phyloP scores from a whole-genome alignment of 2,329 filamentous ascomycete species.

The Fusarium penzigii region DNA sequence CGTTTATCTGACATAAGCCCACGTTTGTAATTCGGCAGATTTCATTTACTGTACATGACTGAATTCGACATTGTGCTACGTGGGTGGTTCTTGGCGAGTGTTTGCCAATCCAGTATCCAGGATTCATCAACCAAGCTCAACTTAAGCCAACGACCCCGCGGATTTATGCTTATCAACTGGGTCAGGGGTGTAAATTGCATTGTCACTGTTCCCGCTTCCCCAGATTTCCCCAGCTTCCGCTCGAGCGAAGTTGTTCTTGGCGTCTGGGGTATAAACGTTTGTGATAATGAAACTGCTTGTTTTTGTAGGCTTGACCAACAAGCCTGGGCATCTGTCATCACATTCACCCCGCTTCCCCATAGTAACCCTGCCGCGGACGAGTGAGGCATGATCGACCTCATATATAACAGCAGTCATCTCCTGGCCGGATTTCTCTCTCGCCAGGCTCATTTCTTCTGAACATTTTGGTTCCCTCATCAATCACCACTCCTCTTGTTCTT shows the following conservation, averaged over 20 bases:
- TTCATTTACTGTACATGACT: not conserved
- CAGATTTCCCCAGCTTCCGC: constrained; percentile 1
- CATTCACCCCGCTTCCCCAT: not conserved
- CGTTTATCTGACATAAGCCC: not conserved
- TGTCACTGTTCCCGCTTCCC: not conserved
- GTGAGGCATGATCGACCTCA: not conserved
- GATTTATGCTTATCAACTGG: not conserved
- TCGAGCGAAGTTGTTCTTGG: constrained; percentile 1
- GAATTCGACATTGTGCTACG: not conserved
- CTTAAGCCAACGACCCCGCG: not conserved
- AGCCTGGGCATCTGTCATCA: constrained; percentile 2
- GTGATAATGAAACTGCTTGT: not conserved
- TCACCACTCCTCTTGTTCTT: not conserved
- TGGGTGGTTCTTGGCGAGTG: not conserved
- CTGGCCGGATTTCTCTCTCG: not conserved
- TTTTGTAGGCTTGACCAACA: not conserved
- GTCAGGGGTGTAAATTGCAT: not conserved
- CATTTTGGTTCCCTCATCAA: not conserved
- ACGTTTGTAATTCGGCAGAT: no score
- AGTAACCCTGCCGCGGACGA: not conserved
- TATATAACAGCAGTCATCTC: not conserved
- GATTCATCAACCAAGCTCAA: not conserved
- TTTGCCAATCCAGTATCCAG: not conserved
- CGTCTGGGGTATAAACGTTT: not conserved
- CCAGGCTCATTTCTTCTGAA: not conserved